Percentiles rank a stretch among this genome's conserved stretches.
Evolutionary conservation across 2,329 filamentous ascomycete species (phyloP).

Genomic region (Ophiostoma pallidulum): DNA sequence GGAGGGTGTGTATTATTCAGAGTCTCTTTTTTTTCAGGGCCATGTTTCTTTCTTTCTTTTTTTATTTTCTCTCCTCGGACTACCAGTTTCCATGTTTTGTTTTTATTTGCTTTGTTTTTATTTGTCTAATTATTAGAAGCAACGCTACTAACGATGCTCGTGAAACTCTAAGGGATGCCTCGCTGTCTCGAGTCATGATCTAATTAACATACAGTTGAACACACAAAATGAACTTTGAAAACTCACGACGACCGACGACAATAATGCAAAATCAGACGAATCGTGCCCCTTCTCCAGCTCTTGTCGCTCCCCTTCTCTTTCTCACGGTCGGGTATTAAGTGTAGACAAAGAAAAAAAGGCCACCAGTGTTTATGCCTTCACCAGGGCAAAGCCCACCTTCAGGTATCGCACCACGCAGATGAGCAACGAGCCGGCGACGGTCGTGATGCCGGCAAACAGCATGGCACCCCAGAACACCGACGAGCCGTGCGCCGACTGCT

Average conservation of each 20-base stretch:
- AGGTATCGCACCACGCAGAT: slow-evolving; percentile 2
- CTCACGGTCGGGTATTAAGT: background rate
- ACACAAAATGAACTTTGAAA: too few species aligned
- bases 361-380: slow-evolving; percentile 6
- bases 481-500: background rate
- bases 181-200: too few species aligned
- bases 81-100: too few species aligned
- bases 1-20: background rate
- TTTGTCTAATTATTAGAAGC: too few species aligned
- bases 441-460: slow-evolving; percentile 8
- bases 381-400: slow-evolving; percentile 7
- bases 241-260: too few species aligned
- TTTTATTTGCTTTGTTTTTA: too few species aligned
- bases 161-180: too few species aligned
- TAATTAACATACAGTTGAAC: too few species aligned
- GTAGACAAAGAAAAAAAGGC: background rate
- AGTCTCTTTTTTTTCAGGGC: background rate
- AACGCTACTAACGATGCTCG: too few species aligned
- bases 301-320: background rate
- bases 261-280: too few species aligned
- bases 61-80: too few species aligned
- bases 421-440: background rate
- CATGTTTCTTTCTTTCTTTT: too few species aligned
- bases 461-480: slow-evolving; percentile 7
- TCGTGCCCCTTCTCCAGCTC: background rate